Evolutionary conservation across 768 basidiomycete species (phyloP), one percentile per base, ranked within the genome.

Genomic region (Boletus speciosus): DNA sequence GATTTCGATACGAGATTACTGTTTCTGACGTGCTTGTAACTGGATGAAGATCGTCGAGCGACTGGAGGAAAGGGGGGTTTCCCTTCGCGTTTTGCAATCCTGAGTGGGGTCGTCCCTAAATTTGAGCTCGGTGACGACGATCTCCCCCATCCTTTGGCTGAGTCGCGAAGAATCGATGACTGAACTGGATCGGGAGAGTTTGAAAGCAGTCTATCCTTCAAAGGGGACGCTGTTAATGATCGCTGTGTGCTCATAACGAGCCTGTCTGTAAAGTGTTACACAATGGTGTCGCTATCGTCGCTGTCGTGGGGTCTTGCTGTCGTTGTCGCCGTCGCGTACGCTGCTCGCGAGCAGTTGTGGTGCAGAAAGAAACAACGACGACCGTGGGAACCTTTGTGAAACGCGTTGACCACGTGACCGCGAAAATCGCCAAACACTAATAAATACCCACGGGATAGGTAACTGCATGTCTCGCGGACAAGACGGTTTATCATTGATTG

Each of bases 1-100:
- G 91, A 93, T 61, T 91, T 91, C 29, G 86, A 84, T 16, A 93
- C 91, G 52, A 92, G 84, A 65, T 86, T 84, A 67, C 84, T 89
- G 61, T 75, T 85, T 62, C 79, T 80, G 59, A 92, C 79, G 69
- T 90, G 90, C 59, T 81, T 85, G 72, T 86, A 93, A 69, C 88
- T 90, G 39, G 83, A 85, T 8, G 88, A 90, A 15, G 82, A 78
- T 40, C 90, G 80, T 32, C 90, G 82, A 45, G 84, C 83, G 42
- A 90, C 71, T n/a, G 72, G 68, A 42, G 82, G 74, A 43, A 74
- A 78, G 21, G 74, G 73, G 5, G 73, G 64, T 42, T 58, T 71
- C 32, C 63, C 63, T n/a, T 86, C 85, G 55, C 87, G 81, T 66
- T 90, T 91, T 15, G 85, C 72, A 58, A 91, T 89, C 56, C 86